These are phyloP conservation scores for Pseudevernia furfuracea DNA, from an alignment of 495 filamentous ascomycete genomes.

Conservation along the genomic window DNA sequence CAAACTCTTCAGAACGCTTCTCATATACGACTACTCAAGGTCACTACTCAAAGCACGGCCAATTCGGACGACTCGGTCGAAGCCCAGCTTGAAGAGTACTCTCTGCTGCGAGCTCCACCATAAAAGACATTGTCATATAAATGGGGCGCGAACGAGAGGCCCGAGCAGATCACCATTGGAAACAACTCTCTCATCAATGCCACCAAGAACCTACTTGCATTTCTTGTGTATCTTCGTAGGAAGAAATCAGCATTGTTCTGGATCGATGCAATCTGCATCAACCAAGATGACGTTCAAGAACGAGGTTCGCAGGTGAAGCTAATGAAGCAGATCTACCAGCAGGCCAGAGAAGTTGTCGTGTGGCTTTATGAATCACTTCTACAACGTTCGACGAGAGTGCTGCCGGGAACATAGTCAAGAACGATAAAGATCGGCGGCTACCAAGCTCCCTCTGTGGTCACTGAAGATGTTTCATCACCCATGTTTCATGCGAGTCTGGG, in stretches of 20 bases:
- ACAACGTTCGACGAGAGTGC: background rate
- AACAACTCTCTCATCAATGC: background rate
- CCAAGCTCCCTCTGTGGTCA: background rate
- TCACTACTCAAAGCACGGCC: background rate
- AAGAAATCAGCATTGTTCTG: background rate
- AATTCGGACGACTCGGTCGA: background rate
- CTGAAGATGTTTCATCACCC: background rate
- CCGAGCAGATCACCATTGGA: background rate
- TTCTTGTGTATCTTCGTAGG: background rate
- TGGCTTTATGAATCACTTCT: background rate
- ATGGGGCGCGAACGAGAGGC: background rate
- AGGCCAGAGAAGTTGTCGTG: background rate
- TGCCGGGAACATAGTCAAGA: background rate
- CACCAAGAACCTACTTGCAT: background rate
- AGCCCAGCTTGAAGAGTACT: background rate
- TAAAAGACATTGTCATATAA: background rate
- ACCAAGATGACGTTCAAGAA: background rate
- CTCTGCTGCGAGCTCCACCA: background rate
- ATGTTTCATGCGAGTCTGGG: background rate
- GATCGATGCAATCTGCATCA: background rate
- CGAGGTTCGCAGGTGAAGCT: background rate
- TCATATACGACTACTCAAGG: background rate
- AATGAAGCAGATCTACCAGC: background rate
- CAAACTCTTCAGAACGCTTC: background rate
- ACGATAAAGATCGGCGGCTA: background rate